A percentile compares a stretch with the other conserved stretches of the same genome.
These are phyloP conservation scores for Aspergillus sp. DNA, from an alignment of 2,329 filamentous ascomycete genomes.

Conservation along the genomic window DNA sequence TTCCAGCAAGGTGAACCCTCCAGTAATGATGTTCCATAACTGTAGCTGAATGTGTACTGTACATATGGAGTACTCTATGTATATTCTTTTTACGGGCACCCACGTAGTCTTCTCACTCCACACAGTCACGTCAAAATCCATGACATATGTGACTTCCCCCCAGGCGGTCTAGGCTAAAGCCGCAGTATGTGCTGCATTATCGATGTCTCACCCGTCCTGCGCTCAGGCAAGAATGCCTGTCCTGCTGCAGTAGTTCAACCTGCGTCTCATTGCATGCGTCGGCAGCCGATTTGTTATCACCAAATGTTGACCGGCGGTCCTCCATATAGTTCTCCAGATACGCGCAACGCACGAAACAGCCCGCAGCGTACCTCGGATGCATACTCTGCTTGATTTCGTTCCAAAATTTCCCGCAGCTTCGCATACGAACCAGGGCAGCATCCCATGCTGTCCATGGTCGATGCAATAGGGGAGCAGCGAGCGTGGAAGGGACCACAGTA, in stretches of 20 bases:
- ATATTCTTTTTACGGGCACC: background rate
- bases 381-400: background rate
- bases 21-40: background rate
- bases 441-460: background rate
- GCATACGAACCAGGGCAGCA: background rate
- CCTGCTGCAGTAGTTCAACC: too few relatives aligned
- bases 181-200: background rate
- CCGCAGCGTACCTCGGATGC: background rate
- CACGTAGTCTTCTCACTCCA: background rate
- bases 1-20: background rate
- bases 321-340: background rate
- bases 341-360: background rate
- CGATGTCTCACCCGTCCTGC: too few relatives aligned
- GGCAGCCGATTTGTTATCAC: background rate
- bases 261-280: background rate
- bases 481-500: background rate
- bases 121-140: background rate
- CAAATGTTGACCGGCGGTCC: background rate
- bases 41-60: too few relatives aligned
- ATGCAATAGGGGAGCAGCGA: background rate
- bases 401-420: background rate
- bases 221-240: too few relatives aligned
- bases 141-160: background rate
- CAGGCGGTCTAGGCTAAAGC: background rate
- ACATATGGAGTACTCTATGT: background rate